Evolutionary conservation across 257 asterid species (phyloP).

Genomic region (Parsonsia alboflavescens): DNA sequence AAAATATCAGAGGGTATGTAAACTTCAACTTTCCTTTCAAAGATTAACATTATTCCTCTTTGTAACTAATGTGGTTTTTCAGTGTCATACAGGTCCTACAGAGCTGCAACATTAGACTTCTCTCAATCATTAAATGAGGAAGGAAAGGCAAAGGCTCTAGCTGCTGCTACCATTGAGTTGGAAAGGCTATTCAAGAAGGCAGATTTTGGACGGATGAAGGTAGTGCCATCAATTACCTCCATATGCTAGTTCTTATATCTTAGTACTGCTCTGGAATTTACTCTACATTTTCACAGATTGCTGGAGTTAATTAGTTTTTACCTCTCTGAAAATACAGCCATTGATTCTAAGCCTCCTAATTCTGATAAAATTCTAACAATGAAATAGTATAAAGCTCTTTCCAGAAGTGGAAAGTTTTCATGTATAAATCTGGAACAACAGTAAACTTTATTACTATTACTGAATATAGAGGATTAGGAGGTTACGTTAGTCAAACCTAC

Average conservation of each 20-base stretch:
- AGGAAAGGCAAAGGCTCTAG: conserved; percentile 70
- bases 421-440: background rate
- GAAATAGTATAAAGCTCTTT: background rate
- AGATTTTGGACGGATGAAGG: conserved; percentile 85
- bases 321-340: background rate
- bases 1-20: conserved; percentile 47
- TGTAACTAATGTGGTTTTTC: conserved; percentile 16
- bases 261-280: background rate
- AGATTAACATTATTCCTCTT: background rate
- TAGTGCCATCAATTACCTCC: conserved; percentile 20
- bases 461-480: background rate
- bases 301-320: background rate
- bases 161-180: conserved; percentile 88
- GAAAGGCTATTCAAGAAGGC: conserved; percentile 88
- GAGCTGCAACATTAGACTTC: conserved; percentile 82
- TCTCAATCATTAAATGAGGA: conserved; percentile 59
- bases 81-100: conserved; percentile 44
- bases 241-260: background rate
- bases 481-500: background rate
- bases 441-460: background rate
- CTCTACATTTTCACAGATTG: background rate
- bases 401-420: background rate
- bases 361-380: background rate
- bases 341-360: background rate
- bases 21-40: conserved; percentile 7